Evolutionary conservation across 1,139 yeast species (phyloP).

Genomic region (Blastobotrys apis): DNA sequence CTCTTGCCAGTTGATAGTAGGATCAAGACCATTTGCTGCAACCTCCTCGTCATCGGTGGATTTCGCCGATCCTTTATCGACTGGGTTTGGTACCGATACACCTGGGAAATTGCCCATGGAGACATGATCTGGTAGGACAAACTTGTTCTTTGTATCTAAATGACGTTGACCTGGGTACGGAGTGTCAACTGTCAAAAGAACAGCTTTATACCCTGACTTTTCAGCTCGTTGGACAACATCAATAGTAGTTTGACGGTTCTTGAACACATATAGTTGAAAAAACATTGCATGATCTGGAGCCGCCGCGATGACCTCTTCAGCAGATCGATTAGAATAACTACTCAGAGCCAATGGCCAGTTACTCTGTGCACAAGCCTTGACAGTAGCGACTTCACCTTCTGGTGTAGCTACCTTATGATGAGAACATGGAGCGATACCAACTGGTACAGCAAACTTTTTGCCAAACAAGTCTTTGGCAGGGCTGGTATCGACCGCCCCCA

Average conservation of each 20-base stretch:
- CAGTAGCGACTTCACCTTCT: constrained; percentile 52
- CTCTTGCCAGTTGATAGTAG: constrained; percentile 58
- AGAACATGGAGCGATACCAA: constrained; percentile 64
- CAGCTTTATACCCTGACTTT: constrained; percentile 51
- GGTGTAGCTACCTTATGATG: constrained; percentile 60
- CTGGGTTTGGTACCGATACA: constrained; percentile 24
- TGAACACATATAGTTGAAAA: constrained; percentile 46
- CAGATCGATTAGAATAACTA: constrained; percentile 32
- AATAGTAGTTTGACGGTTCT: constrained; percentile 43
- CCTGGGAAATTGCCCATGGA: constrained; percentile 33
- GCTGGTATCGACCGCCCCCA: constrained; percentile 38
- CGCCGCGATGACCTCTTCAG: constrained; percentile 33
- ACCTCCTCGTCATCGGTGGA: constrained; percentile 10
- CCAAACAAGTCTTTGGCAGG: constrained; percentile 38
- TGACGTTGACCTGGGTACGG: constrained; percentile 63
- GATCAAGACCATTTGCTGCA: constrained; percentile 54
- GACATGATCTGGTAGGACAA: constrained; percentile 39
- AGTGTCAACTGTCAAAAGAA: constrained; percentile 64
- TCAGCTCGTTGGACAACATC: constrained; percentile 48
- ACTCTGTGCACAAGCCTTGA: constrained; percentile 31
- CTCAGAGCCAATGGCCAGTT: constrained; percentile 37
- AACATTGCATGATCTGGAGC: constrained; percentile 33
- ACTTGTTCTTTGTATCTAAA: constrained; percentile 47
- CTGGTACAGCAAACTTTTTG: constrained; percentile 44
- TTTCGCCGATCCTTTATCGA: constrained; percentile 24